A percentile compares a stretch with the other conserved stretches of the same genome.
Evolutionary conservation across 495 filamentous ascomycete genomes (phyloP).

Genomic region (Aspergillus diversus): DNA sequence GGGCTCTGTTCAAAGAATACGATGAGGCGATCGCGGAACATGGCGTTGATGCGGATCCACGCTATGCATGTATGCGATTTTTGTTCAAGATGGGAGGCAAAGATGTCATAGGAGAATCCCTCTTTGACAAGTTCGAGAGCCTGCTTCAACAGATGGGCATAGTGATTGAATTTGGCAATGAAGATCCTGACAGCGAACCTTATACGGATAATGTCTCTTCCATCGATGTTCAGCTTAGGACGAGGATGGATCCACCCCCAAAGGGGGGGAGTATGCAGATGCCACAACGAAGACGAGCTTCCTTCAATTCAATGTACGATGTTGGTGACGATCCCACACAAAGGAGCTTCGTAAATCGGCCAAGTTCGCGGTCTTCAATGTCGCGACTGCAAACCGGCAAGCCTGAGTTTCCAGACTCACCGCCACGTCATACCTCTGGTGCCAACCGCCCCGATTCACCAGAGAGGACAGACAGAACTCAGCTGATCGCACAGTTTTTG

Average conservation of each 20-base stretch:
- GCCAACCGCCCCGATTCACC: constrained; percentile 30
- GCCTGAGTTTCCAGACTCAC: constrained; percentile 34
- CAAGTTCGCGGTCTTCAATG: constrained; percentile 53
- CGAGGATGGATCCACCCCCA: constrained; percentile 24
- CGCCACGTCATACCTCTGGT: constrained; percentile 29
- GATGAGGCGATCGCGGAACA: constrained; percentile 69
- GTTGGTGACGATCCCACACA: constrained; percentile 53
- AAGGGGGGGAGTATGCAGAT: constrained; percentile 30
- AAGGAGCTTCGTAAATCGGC: constrained; percentile 40
- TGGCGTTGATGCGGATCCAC: constrained; percentile 70
- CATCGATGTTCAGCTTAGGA: constrained; percentile 28
- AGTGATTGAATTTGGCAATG: constrained; percentile 60
- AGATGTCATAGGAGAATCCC: constrained; percentile 43
- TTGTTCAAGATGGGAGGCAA: constrained; percentile 78
- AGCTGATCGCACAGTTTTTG: constrained; percentile 49
- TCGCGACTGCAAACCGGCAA: constrained; percentile 48
- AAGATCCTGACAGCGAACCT: constrained; percentile 34
- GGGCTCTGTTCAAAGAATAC: constrained; percentile 80
- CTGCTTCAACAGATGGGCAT: constrained; percentile 69
- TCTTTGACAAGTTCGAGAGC: constrained; percentile 70
- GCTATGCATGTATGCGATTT: constrained; percentile 74
- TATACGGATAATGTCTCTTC: constrained; percentile 30
- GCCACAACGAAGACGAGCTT: constrained; percentile 54
- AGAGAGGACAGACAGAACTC: constrained; percentile 52
- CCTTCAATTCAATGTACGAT: constrained; percentile 61